Base-by-base conservation (phyloP, 2,329 filamentous ascomycete species). In the Alternaria arborescens region DNA sequence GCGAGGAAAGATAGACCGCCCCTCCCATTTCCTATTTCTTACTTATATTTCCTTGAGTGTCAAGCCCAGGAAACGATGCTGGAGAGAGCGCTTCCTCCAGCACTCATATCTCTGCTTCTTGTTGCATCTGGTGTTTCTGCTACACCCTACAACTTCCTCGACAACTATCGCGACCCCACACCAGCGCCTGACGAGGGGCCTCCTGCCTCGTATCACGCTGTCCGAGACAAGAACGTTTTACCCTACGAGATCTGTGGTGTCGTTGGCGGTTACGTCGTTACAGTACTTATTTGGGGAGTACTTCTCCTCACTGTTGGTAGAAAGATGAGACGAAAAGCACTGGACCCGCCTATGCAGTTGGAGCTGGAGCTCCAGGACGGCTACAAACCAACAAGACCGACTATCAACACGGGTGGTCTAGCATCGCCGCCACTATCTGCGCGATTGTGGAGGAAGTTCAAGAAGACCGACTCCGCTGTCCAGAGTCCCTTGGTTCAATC, bases 171-270 rank as follows among this genome's bases (percentile, higher is more conserved):
- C 59, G 58, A 68, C 64, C 64, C 71, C 43, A 68, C 73, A 43
- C 71, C 72, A 8, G 61, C 71, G 50, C 69, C 74, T 46, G 62
- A 71, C 58, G 67, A 77, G 65, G 70, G 71, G 18, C 70, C 73
- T 46, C 71, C 74, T 52, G 69, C 70, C 40, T 70, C 76, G 10
- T 57, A 62, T 36, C 51, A 74, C 71, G 75, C 75, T 18, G 62
- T 69, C 26, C 68, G 72, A 68, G 68, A 78, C 68, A 74, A 65
- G 65, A 80, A 84, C 18, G 87, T 90, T 57, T 86, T 97, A 22
- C 92, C 93, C 18, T 89, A 88, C 60, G 90, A 97, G 78, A 89
- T 97, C 69, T 90, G 91, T 65, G 92, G 89, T 67, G 91, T 98
- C 61, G 85, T 94, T 60, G 93, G 89, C 62, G 89, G 91, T 60